A percentile compares a stretch with the other conserved stretches of the same genome.
Evolutionary conservation across 306 rosid genomes (phyloP).

Genomic region (Elaeagnus macrophylla): DNA sequence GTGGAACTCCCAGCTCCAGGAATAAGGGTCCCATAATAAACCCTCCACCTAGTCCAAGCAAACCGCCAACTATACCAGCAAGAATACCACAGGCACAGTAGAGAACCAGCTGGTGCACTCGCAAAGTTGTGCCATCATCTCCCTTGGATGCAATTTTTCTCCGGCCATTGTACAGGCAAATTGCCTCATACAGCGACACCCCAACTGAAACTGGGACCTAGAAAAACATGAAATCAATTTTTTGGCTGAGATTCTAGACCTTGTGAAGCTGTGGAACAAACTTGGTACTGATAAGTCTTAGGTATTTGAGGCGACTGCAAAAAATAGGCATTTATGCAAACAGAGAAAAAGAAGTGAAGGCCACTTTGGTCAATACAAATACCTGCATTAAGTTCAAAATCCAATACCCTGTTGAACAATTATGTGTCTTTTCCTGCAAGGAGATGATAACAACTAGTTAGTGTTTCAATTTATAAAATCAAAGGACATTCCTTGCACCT

Average conservation of each 20-base stretch:
- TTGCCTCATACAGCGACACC: constrained; percentile 64
- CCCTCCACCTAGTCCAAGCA: constrained; percentile 96
- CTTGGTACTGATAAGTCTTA: constrained; percentile 2
- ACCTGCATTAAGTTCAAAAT: constrained; percentile 73
- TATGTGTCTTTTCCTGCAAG: constrained; percentile 37
- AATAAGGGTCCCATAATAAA: constrained; percentile 93
- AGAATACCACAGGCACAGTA: constrained; percentile 54
- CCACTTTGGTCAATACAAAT: constrained; percentile 14
- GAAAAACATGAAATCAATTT: constrained; percentile 16
- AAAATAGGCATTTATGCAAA: neutral
- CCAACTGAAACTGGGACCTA: constrained; percentile 76
- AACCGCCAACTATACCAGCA: constrained; percentile 84
- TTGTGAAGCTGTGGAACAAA: neutral
- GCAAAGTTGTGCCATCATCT: constrained; percentile 32
- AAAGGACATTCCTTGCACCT: constrained; percentile 12
- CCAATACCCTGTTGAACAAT: constrained; percentile 72
- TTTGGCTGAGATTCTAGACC: constrained; percentile 7
- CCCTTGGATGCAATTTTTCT: constrained; percentile 61
- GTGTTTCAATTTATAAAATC: constrained; percentile 1
- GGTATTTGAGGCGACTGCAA: constrained; percentile 1
- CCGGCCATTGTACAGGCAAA: constrained; percentile 57
- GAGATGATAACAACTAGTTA: constrained; percentile 11
- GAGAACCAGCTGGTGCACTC: constrained; percentile 35
- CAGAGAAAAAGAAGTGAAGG: constrained; percentile 5
- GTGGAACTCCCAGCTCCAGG: constrained; percentile 84